Evolutionary conservation across 106 monocot genomes (phyloP), one percentile per base, ranked within the genome.

Genomic region (Acorus calamus): DNA sequence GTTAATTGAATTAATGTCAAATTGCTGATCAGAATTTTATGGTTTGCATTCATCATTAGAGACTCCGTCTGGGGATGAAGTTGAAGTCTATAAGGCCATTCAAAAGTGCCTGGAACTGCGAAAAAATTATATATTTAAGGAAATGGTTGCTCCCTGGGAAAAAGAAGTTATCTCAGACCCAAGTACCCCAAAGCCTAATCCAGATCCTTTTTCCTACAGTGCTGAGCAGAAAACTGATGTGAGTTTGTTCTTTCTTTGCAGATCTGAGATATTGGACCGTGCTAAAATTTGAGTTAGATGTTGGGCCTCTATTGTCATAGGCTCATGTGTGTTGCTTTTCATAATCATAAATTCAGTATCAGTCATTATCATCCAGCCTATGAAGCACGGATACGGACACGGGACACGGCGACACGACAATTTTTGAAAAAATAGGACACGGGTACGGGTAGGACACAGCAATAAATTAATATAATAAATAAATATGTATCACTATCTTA

Each of bases 161-260:
- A 99, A 88, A 69, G 98, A 99, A 81, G 68, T 88, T 55, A 98
- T 98, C 69, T 91, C 87, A 61, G 98, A 99, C 53, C 98, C 98
- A 46, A 83, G 98, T 66, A 99, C 98, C 8, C 98, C 98, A 57
- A 99, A 81, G 65, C 86, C 83, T 52, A 79, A 96, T 69, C 77
- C 84, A 73, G 84, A 87, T 65, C 94, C 94, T 48, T 94, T 94
- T 68, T 71, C 73, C 10, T 83, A 91, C 74, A 13, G 51, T 42
- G 52, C 86, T 65, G 87, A 88, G 75, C 71, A 82, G 53, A 96
- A 81, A 73, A 80, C 87, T 64, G 76, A 85, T 72, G 96, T 96
- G 63, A 76, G 79, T 67, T 71, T 54, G 42, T 64, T 70, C 56
- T 13, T 9, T 43, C 8, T 44, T 6, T 28, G 13, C 44, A 53